These are phyloP conservation scores for Aureobasidium sp. DNA, from an alignment of 2,329 filamentous ascomycete genomes.

Conservation along the genomic window DNA sequence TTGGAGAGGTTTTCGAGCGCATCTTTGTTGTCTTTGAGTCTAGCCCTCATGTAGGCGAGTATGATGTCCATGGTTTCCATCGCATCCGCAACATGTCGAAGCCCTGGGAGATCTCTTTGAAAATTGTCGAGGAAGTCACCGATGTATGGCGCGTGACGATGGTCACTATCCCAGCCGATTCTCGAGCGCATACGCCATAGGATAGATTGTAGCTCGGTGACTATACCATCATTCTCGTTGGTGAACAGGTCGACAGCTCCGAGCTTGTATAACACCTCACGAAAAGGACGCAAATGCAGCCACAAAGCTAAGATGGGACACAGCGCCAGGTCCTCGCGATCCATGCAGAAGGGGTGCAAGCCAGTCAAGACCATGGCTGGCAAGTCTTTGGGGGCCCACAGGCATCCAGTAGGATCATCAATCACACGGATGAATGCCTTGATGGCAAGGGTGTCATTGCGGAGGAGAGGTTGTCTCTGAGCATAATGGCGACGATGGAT, in stretches of 20 bases:
- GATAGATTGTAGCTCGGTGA: neutral
- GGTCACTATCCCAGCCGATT: neutral
- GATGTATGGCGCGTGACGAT: neutral
- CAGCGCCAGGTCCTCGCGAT: neutral
- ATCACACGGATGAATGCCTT: conserved; percentile 56
- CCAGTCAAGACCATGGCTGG: conserved; percentile 52
- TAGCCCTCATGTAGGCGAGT: neutral
- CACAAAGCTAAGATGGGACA: conserved; percentile 49
- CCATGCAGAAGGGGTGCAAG: conserved; percentile 40
- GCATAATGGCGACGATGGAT: conserved; percentile 51
- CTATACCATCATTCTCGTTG: neutral
- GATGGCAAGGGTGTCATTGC: conserved; percentile 55
- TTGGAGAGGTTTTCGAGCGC: neutral
- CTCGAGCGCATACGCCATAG: conserved; percentile 12
- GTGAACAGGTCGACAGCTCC: neutral
- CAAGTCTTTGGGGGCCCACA: conserved; percentile 38
- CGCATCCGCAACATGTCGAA: conserved; percentile 45
- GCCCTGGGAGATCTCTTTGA: conserved; percentile 29
- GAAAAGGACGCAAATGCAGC: conserved; percentile 54
- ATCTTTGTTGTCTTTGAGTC: neutral
- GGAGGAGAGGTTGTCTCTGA: conserved; percentile 53
- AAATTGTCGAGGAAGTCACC: neutral
- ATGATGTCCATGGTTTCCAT: neutral
- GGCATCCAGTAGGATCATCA: conserved; percentile 52
- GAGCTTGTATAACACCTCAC: conserved; percentile 47